A percentile compares a stretch with the other conserved stretches of the same genome.
These are phyloP conservation scores for Entomortierella lignicola DNA, from an alignment of 192 early-diverging fungal genomes.

Conservation along the genomic window DNA sequence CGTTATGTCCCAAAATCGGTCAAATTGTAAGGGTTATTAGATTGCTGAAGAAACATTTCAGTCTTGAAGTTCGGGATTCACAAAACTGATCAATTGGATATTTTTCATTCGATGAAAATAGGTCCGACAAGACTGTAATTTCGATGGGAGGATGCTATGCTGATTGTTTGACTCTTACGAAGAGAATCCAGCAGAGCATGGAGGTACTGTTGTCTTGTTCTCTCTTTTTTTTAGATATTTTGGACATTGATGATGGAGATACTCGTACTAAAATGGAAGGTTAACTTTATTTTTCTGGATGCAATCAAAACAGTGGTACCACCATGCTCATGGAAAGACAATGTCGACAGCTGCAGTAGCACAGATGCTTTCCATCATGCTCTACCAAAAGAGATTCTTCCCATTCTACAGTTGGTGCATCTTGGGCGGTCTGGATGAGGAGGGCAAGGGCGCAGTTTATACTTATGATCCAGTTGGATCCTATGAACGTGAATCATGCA, in stretches of 20 bases:
- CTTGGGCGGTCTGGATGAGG: constrained; percentile 88
- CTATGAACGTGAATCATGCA: constrained; percentile 80
- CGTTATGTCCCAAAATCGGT: constrained; percentile 93
- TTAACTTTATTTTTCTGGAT: neutral
- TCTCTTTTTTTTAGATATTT: no score
- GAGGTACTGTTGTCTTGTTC: constrained; percentile 72
- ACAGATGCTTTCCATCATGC: constrained; percentile 92
- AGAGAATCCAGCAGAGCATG: constrained; percentile 84
- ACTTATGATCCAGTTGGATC: constrained; percentile 95
- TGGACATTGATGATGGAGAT: no score
- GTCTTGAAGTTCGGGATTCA: no score
- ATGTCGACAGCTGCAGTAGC: constrained; percentile 91
- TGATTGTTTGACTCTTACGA: constrained; percentile 87
- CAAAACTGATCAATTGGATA: neutral
- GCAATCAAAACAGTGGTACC: constrained; percentile 78
- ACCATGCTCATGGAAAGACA: constrained; percentile 87
- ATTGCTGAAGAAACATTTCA: neutral
- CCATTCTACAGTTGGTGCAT: constrained; percentile 94
- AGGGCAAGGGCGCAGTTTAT: constrained; percentile 93
- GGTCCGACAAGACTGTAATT: constrained; percentile 85
- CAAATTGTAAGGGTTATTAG: constrained; percentile 65
- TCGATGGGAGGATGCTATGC: constrained; percentile 91
- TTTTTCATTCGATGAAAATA: constrained; percentile 23
- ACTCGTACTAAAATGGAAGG: neutral
- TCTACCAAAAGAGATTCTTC: constrained; percentile 96